Percentiles rank a stretch among this genome's conserved stretches.
phyloP scores from a whole-genome alignment of 2,329 filamentous ascomycete genomes.

The Raffaelea ambrosiae region DNA sequence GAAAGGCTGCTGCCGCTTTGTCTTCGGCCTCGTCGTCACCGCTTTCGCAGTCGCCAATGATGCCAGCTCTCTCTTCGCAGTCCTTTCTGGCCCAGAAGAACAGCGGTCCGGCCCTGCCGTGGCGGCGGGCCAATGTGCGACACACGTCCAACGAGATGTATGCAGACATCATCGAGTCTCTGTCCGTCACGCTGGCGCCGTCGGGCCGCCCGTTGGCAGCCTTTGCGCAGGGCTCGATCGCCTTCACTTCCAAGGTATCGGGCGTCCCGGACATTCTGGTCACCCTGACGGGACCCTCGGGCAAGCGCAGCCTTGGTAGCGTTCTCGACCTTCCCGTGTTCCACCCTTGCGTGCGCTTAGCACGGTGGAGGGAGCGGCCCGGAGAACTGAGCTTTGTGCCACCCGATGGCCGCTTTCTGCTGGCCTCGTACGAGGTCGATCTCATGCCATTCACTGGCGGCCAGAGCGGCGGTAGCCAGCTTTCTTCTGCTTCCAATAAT shows the following conservation, averaged over 20 bases:
- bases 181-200: constrained; percentile 80
- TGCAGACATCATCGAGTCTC: constrained; percentile 86
- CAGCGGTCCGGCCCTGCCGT: constrained; percentile 57
- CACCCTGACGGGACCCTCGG: constrained; percentile 69
- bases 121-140: constrained; percentile 83
- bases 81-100: constrained; percentile 30
- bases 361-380: constrained; percentile 80
- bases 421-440: constrained; percentile 92
- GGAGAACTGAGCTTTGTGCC: constrained; percentile 94
- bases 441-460: constrained; percentile 59
- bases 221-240: constrained; percentile 84
- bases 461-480: neutral
- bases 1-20: constrained; percentile 28
- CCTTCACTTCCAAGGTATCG: constrained; percentile 90
- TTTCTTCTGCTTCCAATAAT: constrained; percentile 19
- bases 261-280: constrained; percentile 87
- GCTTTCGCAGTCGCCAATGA: neutral
- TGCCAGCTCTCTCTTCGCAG: constrained; percentile 12
- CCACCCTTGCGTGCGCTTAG: constrained; percentile 86
- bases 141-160: constrained; percentile 98
- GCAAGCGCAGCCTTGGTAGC: constrained; percentile 64
- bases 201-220: constrained; percentile 82
- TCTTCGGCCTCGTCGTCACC: neutral
- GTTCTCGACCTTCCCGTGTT: constrained; percentile 87
- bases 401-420: constrained; percentile 85